Evolutionary conservation across 2,329 filamentous ascomycete genomes (phyloP), one percentile per base, ranked within the genome.

Genomic region (Alternaria sp.): DNA sequence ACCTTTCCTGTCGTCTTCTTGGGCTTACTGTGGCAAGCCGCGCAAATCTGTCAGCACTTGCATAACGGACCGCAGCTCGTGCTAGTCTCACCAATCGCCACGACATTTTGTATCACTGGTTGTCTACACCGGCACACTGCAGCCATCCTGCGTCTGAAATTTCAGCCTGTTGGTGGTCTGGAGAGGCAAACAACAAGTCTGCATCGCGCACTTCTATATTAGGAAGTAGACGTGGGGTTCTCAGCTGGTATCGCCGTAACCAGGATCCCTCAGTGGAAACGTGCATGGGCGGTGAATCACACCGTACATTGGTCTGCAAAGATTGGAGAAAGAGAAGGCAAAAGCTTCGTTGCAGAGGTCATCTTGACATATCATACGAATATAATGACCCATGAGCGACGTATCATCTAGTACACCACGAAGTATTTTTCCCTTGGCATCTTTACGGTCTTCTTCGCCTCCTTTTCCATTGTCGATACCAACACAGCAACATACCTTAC

Each of bases 21-120:
- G 62, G 64, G 67, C 69, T 71, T 69, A 71, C 65, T 66, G 64
- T 65, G 52, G 53, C 59, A 62, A 67, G 51, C 57, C 55, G 56
- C 38, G 56, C 52, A 54, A n/a, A 24, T 41, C 56, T 7, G 36
- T 54, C 51, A 56, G 57, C 58, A 65, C 58, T 52, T 54, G 57
- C 62, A 55, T 48, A 38, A 51, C 52, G 41, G 44, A 48, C 54
- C 54, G 44, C 57, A 57, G 48, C 48, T 64, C 65, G 67, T 70
- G 54, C 43, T 38, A 56, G 54, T 36, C 59, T 42, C 26, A 42
- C 41, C 30, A 32, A 41, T 36, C 47, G 49, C 59, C 54, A 61
- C 49, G 30, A 61, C 48, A 7, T 46, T 39, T 42, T 28, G 64
- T 61, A 54, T 54, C 16, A 54, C 62, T 24, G 38, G 32, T 11